Conservation (phyloP, 495 filamentous ascomycete genomes). For the Staphylotrichum tortipilum region DNA sequence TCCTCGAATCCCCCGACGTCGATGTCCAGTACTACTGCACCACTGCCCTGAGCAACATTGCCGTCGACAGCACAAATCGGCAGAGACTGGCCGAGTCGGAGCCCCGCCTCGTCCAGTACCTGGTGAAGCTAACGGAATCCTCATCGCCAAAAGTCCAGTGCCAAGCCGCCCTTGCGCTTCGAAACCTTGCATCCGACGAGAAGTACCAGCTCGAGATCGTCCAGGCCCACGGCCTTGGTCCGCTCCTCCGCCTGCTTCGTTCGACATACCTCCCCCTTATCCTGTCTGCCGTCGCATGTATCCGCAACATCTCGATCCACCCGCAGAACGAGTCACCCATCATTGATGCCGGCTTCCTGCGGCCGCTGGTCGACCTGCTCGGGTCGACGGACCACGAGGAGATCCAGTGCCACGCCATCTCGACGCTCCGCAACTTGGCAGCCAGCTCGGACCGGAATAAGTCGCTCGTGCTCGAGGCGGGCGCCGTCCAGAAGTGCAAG, state of each 20-base stretch:
- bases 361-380: constrained; percentile 84
- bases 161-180: constrained; percentile 86
- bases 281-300: constrained; percentile 93
- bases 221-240: constrained; percentile 69
- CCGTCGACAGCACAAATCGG: constrained; percentile 83
- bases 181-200: constrained; percentile 94
- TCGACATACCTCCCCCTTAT: constrained; percentile 94
- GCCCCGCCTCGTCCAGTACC: constrained; percentile 76
- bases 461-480: constrained; percentile 87
- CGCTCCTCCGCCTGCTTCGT: constrained; percentile 80
- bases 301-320: constrained; percentile 97
- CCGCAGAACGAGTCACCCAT: constrained; percentile 99
- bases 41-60: constrained; percentile 95
- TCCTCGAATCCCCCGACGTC: constrained; percentile 83
- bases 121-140: constrained; percentile 95
- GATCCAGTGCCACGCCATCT: constrained; percentile 97
- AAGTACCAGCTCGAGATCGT: constrained; percentile 99
- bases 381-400: constrained; percentile 97
- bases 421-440: constrained; percentile 88
- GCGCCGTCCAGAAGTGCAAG: constrained; percentile 97
- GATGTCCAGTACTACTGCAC: constrained; percentile 99
- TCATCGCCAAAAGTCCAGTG: constrained; percentile 97
- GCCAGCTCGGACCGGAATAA: constrained; percentile 97
- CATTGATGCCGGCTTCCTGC: constrained; percentile 93
- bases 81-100: constrained; percentile 86